Evolutionary conservation across 495 filamentous ascomycete genomes (phyloP), one percentile per base, ranked within the genome.

Genomic region (Penicillium paradoxum): DNA sequence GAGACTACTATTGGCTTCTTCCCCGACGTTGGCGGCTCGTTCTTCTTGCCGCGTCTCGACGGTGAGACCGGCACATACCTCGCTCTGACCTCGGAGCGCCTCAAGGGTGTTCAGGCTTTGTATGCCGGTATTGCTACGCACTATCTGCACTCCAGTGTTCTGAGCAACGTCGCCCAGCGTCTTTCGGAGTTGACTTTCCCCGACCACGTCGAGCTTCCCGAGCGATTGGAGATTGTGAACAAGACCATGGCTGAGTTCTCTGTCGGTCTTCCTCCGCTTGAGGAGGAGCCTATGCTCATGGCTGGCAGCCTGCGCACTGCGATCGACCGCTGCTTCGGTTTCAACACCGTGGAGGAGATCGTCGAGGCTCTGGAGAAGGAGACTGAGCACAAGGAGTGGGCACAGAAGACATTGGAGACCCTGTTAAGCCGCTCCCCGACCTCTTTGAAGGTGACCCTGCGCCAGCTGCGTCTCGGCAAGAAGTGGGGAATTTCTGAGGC

Each of bases 1-100:
- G 93, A 98, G 76, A 98, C 93, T 2, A 91, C 78, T 8, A 98
- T 98, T 60, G 93, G 93, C 9, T 96, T 97, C 75, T 98, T 97
- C 75, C 93, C 95, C 25, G 93, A 98, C 61, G 95, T 98, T 29
- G 93, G 93, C 37, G 93, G 83, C 47, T 91, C 87, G 17, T 97
- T 97, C 76, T 97, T 97, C 78, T 77, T 98, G 21, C 88, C 93
- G 8, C 80, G 90, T 51, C 83, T 98, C 72, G 83, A 92, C 53
- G 93, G 93, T 41, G 67, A 80, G 47, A 63, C 89, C 37, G 93
- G 93, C 30, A 95, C 89, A 36, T 97, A 97, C 71, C 82, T 97
- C 34, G 93, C 87, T 21, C 75, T 98, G 53, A 98, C 93, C 18
- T 89, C 89, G 68, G 82, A 87, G 62, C 79, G 79, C 51, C 70